These are phyloP conservation scores for Thermothelomyces thermophilus DNA, from an alignment of 2,329 filamentous ascomycete genomes.

Conservation along the genomic window DNA sequence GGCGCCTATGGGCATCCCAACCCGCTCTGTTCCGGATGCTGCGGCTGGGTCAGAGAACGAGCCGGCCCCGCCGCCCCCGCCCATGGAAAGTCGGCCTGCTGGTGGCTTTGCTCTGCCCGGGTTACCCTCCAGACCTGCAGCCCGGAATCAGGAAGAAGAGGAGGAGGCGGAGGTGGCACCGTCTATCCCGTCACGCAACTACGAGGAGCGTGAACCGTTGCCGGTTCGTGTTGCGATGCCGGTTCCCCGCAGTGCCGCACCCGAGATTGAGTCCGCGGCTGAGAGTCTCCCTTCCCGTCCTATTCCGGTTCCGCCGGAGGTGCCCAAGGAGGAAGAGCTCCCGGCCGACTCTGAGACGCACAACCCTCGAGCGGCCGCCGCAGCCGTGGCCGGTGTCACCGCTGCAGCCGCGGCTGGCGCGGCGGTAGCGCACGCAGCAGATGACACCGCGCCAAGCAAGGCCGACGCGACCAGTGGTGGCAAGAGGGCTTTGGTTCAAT, in stretches of 20 bases:
- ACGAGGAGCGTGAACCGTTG: slow-evolving; percentile 48
- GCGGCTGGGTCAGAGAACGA: slow-evolving; percentile 39
- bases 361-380: slow-evolving; percentile 53
- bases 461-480: slow-evolving; percentile 42
- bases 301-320: slow-evolving; percentile 45
- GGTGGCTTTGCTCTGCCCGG: slow-evolving; percentile 75
- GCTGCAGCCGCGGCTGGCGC: slow-evolving; percentile 38
- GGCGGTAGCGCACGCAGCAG: slow-evolving; percentile 29
- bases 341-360: slow-evolving; percentile 57
- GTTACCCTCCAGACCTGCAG: slow-evolving; percentile 54
- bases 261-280: slow-evolving; percentile 42
- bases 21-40: slow-evolving; percentile 31
- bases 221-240: slow-evolving; percentile 84
- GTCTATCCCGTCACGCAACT: slow-evolving; percentile 29
- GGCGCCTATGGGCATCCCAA: slow-evolving; percentile 56
- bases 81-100: slow-evolving; percentile 62
- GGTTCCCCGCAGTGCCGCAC: slow-evolving; percentile 58
- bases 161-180: slow-evolving; percentile 36
- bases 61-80: slow-evolving; percentile 54
- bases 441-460: background rate
- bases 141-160: slow-evolving; percentile 51
- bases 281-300: slow-evolving; percentile 49
- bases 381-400: slow-evolving; percentile 49
- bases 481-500: slow-evolving; percentile 72
- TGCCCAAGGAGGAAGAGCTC: slow-evolving; percentile 59